phyloP scores from a whole-genome alignment of 306 rosid species.

The Trifolium dubium region DNA sequence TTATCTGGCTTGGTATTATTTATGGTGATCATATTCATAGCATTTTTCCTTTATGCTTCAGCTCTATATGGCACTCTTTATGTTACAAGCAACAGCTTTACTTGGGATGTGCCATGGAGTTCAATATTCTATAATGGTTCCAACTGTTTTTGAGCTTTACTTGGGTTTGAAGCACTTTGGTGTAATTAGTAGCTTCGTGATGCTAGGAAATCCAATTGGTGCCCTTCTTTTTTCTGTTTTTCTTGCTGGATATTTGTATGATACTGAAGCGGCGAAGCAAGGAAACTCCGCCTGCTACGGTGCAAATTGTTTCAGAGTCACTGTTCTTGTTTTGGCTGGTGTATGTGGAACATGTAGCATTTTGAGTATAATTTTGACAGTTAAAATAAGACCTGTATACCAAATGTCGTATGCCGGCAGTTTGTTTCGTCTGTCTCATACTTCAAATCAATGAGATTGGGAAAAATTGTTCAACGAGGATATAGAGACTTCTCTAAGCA shows the following conservation, averaged over 20 bases:
- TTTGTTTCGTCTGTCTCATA: conserved; percentile 54
- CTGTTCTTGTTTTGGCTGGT: conserved; percentile 72
- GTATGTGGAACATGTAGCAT: conserved; percentile 68
- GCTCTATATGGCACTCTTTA: conserved; percentile 60
- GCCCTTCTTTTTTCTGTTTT: conserved; percentile 67
- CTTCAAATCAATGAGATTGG: conserved; percentile 37
- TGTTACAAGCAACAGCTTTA: conserved; percentile 64
- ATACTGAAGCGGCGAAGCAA: no score
- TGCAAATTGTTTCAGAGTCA: no score
- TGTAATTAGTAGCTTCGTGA: conserved; percentile 61
- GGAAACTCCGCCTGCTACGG: no score
- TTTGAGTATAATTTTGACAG: conserved; percentile 67
- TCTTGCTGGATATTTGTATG: conserved; percentile 59
- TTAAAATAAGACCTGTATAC: conserved; percentile 74
- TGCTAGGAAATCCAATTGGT: conserved; percentile 75
- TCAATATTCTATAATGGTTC: conserved; percentile 45
- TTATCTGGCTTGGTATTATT: conserved; percentile 67
- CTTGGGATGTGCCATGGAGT: conserved; percentile 70
- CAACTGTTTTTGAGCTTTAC: conserved; percentile 61
- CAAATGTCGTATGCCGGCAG: conserved; percentile 71
- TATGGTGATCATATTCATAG: conserved; percentile 55
- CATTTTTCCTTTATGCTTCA: conserved; percentile 64
- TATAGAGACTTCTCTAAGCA: conserved; percentile 20
- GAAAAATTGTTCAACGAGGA: neutral
- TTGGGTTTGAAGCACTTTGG: conserved; percentile 70